Base-by-base conservation (phyloP, 441 rosid species). In the Populus hybrid region DNA sequence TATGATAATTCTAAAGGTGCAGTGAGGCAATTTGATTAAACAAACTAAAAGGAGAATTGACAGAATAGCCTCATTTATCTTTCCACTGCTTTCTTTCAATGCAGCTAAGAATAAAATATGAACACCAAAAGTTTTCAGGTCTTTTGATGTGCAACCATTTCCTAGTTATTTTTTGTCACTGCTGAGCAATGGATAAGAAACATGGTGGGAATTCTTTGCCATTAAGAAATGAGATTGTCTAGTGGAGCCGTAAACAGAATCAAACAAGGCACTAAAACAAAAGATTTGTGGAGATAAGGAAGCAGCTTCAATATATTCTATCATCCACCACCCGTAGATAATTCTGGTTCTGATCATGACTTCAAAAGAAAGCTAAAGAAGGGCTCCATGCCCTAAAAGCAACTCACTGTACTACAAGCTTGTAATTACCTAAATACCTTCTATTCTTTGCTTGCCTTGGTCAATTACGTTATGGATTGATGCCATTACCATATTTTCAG, bases 381-480 rank as follows among this genome's bases (percentile, higher is more conserved):
- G 69, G 74, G 82, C 63, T 68, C 78, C 76, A 73, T 72, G 14
- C 20, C 12, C 67, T 45, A 64, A 72, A 76, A 77, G 81, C 71
- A 78, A 29, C n/a, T 35, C 3, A 50, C 50, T 24, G 6, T 14
- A 9, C 35, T 33, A 36, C 56, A 73, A 8, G 24, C 20, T 63
- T 77, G 5, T n/a, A 71, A 64, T 79, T 68, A 61, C 79, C 74
- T 56, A 73, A 74, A 40, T 76, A 61, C 29, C 61, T 26, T 10
- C 18, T 71, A 81, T 87, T 84, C 90, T 75, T 84, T 84, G 50
- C 86, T 87, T 85, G 81, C 84, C 82, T 81, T 81, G 78, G 28
- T 24, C 50, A 42, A 64, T 33, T 80, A 50, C 75, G 56, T 65
- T 16, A 2, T 64, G 68, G 69, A 76, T 80, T 28, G 71, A 86